Evolutionary conservation across 2,329 filamentous ascomycete species (phyloP).

Genomic region (Scytalidium lignicola): DNA sequence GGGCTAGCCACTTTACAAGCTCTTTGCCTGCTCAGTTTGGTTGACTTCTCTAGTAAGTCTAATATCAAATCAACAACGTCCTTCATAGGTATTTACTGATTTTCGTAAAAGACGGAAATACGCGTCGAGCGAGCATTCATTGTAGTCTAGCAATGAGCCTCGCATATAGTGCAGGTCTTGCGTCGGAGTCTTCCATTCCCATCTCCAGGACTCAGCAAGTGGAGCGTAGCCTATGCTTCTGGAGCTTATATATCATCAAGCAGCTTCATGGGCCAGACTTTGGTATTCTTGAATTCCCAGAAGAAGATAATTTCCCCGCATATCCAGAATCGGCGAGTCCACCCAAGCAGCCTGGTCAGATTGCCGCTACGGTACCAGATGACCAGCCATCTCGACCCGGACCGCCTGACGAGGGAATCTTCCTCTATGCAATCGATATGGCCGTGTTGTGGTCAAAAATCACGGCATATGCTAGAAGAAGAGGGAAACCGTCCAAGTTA

Average conservation of each 20-base stretch:
- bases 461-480: constrained; percentile 39
- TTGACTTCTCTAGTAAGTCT: constrained; percentile 31
- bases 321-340: constrained; percentile 33
- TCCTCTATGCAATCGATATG: constrained; percentile 39
- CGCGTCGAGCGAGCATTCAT: constrained; percentile 37
- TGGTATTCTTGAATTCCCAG: constrained; percentile 32
- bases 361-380: background rate
- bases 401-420: constrained; percentile 29
- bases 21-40: constrained; percentile 32
- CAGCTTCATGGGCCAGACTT: constrained; percentile 31
- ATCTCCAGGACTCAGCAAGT: constrained; percentile 17
- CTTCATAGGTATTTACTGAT: background rate
- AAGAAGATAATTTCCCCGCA: constrained; percentile 30
- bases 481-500: constrained; percentile 36
- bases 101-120: constrained; percentile 35
- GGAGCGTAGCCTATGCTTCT: constrained; percentile 28
- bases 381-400: constrained; percentile 15
- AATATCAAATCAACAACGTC: background rate
- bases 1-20: constrained; percentile 35
- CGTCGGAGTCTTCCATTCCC: constrained; percentile 26
- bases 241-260: constrained; percentile 29
- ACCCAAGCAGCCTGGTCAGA: background rate
- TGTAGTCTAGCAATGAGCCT: constrained; percentile 40
- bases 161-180: constrained; percentile 38
- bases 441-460: constrained; percentile 44